phyloP scores from a whole-genome alignment of 2,329 filamentous ascomycete genomes.

The Hypomyces perniciosus region DNA sequence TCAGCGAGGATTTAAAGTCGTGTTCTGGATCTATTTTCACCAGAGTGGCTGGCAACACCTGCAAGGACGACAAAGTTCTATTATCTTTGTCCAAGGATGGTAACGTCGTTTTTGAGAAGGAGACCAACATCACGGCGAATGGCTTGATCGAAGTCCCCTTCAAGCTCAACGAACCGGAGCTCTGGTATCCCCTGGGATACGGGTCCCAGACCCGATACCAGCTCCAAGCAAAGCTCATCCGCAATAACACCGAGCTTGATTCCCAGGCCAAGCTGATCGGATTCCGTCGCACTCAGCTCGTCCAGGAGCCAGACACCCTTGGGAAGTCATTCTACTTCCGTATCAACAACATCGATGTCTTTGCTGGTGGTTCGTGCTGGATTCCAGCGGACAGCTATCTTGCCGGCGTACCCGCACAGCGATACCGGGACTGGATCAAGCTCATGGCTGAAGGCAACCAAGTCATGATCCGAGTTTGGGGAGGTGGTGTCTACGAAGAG shows the following conservation, averaged over 20 bases:
- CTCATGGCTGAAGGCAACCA: constrained; percentile 51
- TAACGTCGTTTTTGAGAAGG: constrained; percentile 14
- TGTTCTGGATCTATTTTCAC: constrained; percentile 33
- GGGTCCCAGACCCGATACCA: constrained; percentile 11
- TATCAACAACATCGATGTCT: constrained; percentile 65
- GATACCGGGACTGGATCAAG: constrained; percentile 48
- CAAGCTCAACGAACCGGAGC: constrained; percentile 25
- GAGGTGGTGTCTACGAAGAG: constrained; percentile 49
- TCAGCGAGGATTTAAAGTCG: constrained; percentile 30
- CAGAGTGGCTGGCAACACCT: constrained; percentile 29
- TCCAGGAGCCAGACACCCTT: constrained; percentile 50
- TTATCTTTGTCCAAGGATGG: constrained; percentile 22
- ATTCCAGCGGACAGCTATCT: constrained; percentile 73
- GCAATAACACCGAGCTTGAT: not conserved
- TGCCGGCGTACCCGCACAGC: constrained; percentile 55
- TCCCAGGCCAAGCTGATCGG: constrained; percentile 49
- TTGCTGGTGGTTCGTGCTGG: constrained; percentile 72
- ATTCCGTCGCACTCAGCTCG: constrained; percentile 52
- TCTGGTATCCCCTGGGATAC: constrained; percentile 18
- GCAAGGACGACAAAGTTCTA: constrained; percentile 18
- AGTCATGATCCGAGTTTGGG: constrained; percentile 24
- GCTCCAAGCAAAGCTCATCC: constrained; percentile 1
- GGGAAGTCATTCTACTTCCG: constrained; percentile 71
- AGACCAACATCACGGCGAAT: not conserved
- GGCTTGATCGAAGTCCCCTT: constrained; percentile 26